These are phyloP conservation scores for Fusarium tupiense DNA, from an alignment of 2,329 filamentous ascomycete genomes.

Conservation along the genomic window DNA sequence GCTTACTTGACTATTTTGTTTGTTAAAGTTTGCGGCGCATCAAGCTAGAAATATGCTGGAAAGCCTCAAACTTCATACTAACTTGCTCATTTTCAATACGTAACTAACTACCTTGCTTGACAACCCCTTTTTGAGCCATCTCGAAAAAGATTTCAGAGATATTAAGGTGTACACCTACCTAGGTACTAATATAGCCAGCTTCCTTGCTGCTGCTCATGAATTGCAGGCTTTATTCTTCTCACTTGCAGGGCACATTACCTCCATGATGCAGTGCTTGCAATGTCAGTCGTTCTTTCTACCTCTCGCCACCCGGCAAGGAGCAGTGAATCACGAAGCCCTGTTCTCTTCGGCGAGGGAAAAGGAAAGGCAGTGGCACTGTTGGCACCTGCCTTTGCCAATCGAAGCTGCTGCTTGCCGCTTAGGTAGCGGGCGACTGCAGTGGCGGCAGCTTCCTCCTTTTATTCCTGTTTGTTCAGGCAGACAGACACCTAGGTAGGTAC, in stretches of 20 bases:
- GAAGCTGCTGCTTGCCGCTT: background rate
- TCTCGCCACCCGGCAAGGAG: background rate
- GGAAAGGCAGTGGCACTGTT: background rate
- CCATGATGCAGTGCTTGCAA: background rate
- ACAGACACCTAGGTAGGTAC: background rate
- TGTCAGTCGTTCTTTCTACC: background rate
- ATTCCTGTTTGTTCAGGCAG: background rate
- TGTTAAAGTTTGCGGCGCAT: conserved; percentile 12
- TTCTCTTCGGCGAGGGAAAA: background rate
- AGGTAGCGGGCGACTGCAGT: background rate
- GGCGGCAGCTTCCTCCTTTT: background rate
- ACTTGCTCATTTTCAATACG: background rate
- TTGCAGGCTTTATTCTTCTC: background rate
- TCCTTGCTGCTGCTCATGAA: background rate
- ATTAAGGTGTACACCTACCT: background rate
- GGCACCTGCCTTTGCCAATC: background rate
- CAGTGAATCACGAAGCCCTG: background rate
- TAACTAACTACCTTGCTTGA: background rate
- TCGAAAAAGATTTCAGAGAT: background rate
- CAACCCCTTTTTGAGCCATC: background rate
- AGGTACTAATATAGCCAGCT: background rate
- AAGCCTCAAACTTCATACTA: background rate
- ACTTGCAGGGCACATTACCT: background rate
- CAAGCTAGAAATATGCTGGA: background rate
- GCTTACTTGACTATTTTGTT: background rate